Conservation (phyloP, 2,329 filamentous ascomycete genomes). For the Nothopassalora personata region DNA sequence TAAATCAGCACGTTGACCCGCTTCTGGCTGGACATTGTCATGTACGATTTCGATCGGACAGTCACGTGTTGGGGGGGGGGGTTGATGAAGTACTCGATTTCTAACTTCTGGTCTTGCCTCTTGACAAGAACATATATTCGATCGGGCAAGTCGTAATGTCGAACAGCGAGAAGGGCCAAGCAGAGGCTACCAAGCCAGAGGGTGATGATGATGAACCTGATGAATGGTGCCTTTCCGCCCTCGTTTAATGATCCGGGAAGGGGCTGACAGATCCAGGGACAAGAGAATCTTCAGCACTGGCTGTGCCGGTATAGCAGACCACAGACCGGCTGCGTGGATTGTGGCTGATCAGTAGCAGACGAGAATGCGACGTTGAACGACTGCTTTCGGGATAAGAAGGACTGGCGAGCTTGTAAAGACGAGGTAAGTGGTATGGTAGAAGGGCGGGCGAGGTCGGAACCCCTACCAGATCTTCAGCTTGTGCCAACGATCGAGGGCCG, state of each 20-base stretch:
- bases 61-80: constrained; percentile 19
- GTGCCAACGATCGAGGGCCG: not conserved
- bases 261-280: constrained; percentile 59
- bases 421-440: constrained; percentile 62
- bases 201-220: constrained; percentile 85
- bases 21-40: constrained; percentile 39
- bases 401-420: constrained; percentile 82
- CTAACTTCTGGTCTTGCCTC: not conserved
- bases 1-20: constrained; percentile 92
- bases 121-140: not conserved
- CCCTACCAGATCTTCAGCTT: constrained; percentile 9
- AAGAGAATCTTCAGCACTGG: constrained; percentile 96
- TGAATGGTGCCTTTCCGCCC: constrained; percentile 67
- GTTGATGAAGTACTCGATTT: constrained; percentile 3
- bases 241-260: not conserved
- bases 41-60: not conserved
- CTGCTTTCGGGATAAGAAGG: constrained; percentile 93
- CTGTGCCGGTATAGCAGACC: constrained; percentile 63
- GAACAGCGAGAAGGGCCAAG: constrained; percentile 25
- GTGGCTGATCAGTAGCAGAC: constrained; percentile 45
- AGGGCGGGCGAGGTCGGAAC: constrained; percentile 4
- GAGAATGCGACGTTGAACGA: constrained; percentile 90
- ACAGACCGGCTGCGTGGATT: not conserved
- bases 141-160: constrained; percentile 21
- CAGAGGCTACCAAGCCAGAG: constrained; percentile 31